A percentile compares a stretch with the other conserved stretches of the same genome.
These are phyloP conservation scores for Silene coronaria DNA, from an alignment of 179 eudicot species.

Conservation along the genomic window DNA sequence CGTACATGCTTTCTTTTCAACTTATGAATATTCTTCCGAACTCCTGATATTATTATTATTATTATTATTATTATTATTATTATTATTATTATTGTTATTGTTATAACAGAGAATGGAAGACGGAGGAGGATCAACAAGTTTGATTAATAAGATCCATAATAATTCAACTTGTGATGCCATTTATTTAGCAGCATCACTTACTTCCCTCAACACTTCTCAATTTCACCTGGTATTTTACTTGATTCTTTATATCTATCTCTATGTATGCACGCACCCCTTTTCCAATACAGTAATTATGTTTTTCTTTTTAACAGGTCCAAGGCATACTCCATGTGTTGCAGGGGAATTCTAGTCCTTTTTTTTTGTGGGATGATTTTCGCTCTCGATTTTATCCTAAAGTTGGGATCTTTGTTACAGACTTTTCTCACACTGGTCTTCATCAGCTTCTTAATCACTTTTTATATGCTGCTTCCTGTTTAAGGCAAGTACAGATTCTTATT, in stretches of 20 bases:
- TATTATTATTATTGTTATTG: too few relatives aligned
- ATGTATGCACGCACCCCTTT: too few relatives aligned
- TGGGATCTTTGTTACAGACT: constrained; percentile 63
- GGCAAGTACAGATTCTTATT: constrained; percentile 46
- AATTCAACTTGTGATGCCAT: constrained; percentile 35
- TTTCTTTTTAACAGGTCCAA: constrained; percentile 43
- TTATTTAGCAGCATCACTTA: constrained; percentile 50
- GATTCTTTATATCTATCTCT: neutral
- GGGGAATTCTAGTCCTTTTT: constrained; percentile 68
- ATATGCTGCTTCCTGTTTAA: constrained; percentile 74
- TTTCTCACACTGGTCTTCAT: constrained; percentile 61
- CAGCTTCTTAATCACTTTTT: constrained; percentile 58
- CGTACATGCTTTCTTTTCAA: too few relatives aligned
- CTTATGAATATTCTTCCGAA: too few relatives aligned
- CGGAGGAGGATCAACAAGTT: constrained; percentile 41
- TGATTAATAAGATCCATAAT: constrained; percentile 46
- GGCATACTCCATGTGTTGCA: constrained; percentile 74
- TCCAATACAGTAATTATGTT: neutral
- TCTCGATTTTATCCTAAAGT: constrained; percentile 42
- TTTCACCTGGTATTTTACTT: constrained; percentile 47
- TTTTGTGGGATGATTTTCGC: constrained; percentile 51
- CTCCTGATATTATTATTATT: too few relatives aligned
- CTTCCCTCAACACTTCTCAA: constrained; percentile 55
- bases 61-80: too few relatives aligned
- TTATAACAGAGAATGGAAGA: constrained; percentile 40